Evolutionary conservation across 2,329 filamentous ascomycete genomes (phyloP), one percentile per base, ranked within the genome.

Genomic region (Tolypocladium album): DNA sequence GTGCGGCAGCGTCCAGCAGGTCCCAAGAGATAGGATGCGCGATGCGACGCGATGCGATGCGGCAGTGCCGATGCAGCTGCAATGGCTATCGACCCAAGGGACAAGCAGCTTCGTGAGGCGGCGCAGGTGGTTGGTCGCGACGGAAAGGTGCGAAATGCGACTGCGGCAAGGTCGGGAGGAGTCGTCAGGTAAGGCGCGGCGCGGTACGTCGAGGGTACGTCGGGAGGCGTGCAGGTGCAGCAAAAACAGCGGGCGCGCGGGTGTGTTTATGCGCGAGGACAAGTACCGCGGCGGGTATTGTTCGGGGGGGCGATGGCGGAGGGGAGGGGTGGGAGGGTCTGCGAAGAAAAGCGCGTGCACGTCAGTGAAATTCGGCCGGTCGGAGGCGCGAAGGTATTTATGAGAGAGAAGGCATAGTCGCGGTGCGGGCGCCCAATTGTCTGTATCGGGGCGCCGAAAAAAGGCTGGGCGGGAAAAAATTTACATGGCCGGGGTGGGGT

Each of bases 381-480:
- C 68, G 75, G 74, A 74, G 74, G 74, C 74, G 74, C 73, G 67
- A 71, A 75, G 72, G 71, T 76, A 77, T 76, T 76, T 76, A 76
- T 77, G 74, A 76, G 74, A 69, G 73, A 73, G 67, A 68, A 69
- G 69, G 66, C 63, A 67, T 70, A 71, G 67, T 64, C 68, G 68
- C 67, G 68, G 64, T 66, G 68, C 69, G 67, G 59, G 67, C 65
- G 68, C 68, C 66, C 68, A 72, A 68, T 70, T 76, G 71, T 67
- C 59, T 67, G 66, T 76, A 76, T 66, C 74, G 73, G 73, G 72
- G 74, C 65, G 66, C 58, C 47, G 56, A 61, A 65, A 64, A 69
- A 68, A 64, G 68, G 67, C 66, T 65, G 66, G 67, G 66, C 59
- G 62, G 59, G 60, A 60, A 68, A 73, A 74, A 74, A 70, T 70